Evolutionary conservation across 345 rosid species (phyloP).

Genomic region (Combretum micranthum): DNA sequence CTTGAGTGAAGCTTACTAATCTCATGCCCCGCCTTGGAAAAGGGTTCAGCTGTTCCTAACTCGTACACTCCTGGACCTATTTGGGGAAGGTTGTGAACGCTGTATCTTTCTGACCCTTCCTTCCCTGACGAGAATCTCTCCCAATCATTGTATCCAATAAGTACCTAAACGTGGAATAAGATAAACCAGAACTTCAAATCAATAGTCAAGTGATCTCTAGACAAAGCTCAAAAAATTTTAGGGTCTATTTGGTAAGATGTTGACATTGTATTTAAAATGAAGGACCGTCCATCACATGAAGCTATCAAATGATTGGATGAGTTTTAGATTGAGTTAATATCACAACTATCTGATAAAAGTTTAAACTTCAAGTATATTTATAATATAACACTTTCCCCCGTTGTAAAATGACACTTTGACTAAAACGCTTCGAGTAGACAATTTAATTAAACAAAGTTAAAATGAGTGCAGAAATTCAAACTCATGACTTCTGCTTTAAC

Average conservation of each 20-base stretch:
- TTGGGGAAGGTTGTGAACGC: constrained; percentile 64
- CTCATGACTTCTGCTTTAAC: no score
- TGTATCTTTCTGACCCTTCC: constrained; percentile 70
- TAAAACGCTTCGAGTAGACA: no score
- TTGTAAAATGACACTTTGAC: no score
- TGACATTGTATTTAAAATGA: no score
- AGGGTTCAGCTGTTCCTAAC: constrained; percentile 43
- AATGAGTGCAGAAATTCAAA: no score
- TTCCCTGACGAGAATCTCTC: constrained; percentile 47
- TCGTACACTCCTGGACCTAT: constrained; percentile 66
- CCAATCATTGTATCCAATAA: constrained; percentile 76
- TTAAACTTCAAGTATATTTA: no score
- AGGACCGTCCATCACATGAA: no score
- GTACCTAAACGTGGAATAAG: constrained; percentile 32
- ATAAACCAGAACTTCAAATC: neutral
- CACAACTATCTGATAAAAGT: no score
- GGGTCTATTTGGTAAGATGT: no score
- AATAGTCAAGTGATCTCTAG: neutral
- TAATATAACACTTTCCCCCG: no score
- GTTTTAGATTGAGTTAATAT: no score
- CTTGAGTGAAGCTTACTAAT: constrained; percentile 34
- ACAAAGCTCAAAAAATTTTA: neutral
- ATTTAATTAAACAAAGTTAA: no score
- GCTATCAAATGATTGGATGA: neutral
- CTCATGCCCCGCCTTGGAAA: constrained; percentile 18